phyloP scores from a whole-genome alignment of 768 basidiomycete genomes.

The Rhodocollybia butyracea region DNA sequence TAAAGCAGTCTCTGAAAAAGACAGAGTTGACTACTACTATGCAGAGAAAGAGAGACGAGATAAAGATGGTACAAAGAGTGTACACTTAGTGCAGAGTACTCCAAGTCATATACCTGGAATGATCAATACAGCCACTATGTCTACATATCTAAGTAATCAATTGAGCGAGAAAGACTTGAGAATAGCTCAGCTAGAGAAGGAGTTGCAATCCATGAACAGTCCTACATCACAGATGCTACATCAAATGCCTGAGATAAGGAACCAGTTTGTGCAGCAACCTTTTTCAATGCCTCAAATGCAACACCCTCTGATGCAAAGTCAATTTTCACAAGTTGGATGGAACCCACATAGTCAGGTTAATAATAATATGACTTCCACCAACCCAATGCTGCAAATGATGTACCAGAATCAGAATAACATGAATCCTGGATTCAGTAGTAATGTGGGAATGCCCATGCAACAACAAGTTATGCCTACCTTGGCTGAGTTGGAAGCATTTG shows the following conservation, averaged over 20 bases:
- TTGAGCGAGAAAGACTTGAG: neutral
- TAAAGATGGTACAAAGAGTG: no score
- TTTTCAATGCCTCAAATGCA: no score
- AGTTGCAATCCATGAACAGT: neutral
- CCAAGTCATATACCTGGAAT: neutral
- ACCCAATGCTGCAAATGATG: neutral
- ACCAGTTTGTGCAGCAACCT: neutral
- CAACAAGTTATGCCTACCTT: no score
- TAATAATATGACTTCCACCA: neutral
- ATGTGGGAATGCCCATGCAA: no score
- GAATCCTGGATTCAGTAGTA: no score
- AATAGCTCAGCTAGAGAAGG: neutral
- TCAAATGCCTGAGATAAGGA: neutral
- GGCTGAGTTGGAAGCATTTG: neutral
- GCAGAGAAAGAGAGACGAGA: neutral
- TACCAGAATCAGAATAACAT: neutral
- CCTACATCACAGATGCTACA: neutral
- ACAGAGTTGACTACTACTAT: neutral
- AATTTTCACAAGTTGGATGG: conserved; percentile 2
- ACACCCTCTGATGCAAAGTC: neutral
- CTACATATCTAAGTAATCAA: neutral
- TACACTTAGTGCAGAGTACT: neutral
- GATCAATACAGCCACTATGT: neutral
- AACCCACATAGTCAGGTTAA: neutral
- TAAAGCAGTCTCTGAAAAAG: neutral